Evolutionary conservation across 257 asterid species (phyloP).

Genomic region (Nicotiana otophora): DNA sequence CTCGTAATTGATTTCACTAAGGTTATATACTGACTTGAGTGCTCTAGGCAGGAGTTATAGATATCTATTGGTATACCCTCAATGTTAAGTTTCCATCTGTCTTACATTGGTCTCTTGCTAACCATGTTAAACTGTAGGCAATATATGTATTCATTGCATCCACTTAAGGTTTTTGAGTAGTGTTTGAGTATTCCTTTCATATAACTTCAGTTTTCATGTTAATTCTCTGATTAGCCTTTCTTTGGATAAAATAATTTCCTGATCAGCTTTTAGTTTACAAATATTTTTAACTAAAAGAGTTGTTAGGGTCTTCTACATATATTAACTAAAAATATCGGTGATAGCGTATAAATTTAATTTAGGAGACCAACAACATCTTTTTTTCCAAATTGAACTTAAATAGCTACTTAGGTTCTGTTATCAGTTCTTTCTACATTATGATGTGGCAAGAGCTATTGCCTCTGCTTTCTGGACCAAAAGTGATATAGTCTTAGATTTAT

Average conservation of each 20-base stretch:
- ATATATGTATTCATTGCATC: neutral
- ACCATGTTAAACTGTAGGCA: neutral
- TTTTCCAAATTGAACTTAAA: neutral
- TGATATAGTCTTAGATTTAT: neutral
- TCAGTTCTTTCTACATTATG: neutral
- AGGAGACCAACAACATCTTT: neutral
- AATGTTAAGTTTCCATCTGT: neutral
- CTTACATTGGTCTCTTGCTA: neutral
- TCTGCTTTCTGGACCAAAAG: neutral
- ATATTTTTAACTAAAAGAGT: neutral
- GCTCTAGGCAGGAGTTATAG: neutral
- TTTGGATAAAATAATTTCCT: neutral
- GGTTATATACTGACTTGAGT: neutral
- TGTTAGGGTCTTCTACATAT: neutral
- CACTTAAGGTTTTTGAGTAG: neutral
- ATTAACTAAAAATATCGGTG: neutral
- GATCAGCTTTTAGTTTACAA: neutral
- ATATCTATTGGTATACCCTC: neutral
- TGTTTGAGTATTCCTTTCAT: neutral
- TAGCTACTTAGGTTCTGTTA: constrained; percentile 3
- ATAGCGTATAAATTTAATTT: neutral
- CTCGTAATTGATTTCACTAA: neutral
- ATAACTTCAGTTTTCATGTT: neutral
- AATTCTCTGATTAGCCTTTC: neutral
- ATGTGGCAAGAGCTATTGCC: neutral